A percentile compares a stretch with the other conserved stretches of the same genome.
These are phyloP conservation scores for Starmerella roubikii DNA, from an alignment of 805 yeast species.

Conservation along the genomic window DNA sequence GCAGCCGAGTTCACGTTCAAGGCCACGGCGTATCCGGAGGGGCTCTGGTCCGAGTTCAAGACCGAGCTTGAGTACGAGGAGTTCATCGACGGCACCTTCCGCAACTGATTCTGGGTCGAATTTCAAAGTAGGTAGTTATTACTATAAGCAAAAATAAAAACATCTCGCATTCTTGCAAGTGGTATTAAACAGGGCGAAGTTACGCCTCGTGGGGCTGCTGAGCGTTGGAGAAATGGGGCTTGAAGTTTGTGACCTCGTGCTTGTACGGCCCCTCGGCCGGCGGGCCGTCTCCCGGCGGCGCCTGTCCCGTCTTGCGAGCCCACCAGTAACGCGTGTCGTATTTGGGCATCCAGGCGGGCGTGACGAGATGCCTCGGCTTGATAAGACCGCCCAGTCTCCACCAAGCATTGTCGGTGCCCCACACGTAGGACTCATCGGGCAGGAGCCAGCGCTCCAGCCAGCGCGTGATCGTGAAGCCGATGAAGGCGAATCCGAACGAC, in stretches of 20 bases:
- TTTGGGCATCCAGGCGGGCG: conserved; percentile 14
- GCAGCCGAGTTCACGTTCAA: conserved; percentile 55
- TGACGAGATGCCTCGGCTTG: conserved; percentile 7
- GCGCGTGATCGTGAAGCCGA: conserved; percentile 28
- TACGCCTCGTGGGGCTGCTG: no score
- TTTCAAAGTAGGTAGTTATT: neutral
- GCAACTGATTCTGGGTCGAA: conserved; percentile 4
- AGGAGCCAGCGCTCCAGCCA: conserved; percentile 18
- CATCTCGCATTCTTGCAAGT: no score
- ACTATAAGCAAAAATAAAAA: no score
- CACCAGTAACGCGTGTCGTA: conserved; percentile 15
- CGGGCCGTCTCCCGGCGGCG: conserved; percentile 14
- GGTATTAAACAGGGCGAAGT: no score
- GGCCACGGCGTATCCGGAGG: conserved; percentile 49
- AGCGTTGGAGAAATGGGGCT: conserved; percentile 5
- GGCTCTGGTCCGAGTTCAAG: conserved; percentile 50
- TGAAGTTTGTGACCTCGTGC: conserved; percentile 8
- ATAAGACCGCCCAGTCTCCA: conserved; percentile 14
- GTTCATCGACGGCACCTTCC: conserved; percentile 13
- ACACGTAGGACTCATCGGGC: conserved; percentile 18
- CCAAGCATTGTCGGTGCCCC: conserved; percentile 19
- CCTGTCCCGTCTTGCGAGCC: conserved; percentile 12
- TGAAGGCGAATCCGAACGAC: conserved; percentile 50
- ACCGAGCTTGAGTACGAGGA: conserved; percentile 16
- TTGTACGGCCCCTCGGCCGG: conserved; percentile 13